Evolutionary conservation across 2,329 filamentous ascomycete genomes (phyloP).

Genomic region (Diplocarpon rosae): DNA sequence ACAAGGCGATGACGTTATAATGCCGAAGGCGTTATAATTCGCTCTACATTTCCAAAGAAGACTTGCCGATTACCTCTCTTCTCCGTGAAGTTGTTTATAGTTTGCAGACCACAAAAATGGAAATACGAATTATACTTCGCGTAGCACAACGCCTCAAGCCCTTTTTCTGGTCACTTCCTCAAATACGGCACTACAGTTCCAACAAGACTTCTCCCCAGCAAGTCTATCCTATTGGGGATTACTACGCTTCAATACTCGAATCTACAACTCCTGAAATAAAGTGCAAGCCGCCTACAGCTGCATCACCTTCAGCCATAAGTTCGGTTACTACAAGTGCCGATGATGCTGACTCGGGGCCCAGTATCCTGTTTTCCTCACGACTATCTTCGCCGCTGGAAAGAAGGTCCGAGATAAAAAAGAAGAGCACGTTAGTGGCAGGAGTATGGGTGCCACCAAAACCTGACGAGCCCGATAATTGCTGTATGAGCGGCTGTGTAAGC

Average conservation of each 20-base stretch:
- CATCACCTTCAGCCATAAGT: constrained; percentile 9
- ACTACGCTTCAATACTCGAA: constrained; percentile 47
- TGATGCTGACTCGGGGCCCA: constrained; percentile 32
- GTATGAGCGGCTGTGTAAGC: constrained; percentile 96
- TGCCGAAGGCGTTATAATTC: not conserved
- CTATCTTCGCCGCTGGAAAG: constrained; percentile 64
- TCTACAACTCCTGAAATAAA: constrained; percentile 28
- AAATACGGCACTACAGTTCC: constrained; percentile 7
- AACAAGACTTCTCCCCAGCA: constrained; percentile 18
- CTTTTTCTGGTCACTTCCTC: constrained; percentile 9
- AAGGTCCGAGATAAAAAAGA: constrained; percentile 44
- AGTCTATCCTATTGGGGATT: constrained; percentile 41
- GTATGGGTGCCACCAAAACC: constrained; percentile 75
- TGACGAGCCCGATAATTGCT: constrained; percentile 92
- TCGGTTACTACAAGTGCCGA: constrained; percentile 5
- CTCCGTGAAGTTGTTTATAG: not conserved
- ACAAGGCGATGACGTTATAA: constrained; percentile 16
- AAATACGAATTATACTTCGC: constrained; percentile 20
- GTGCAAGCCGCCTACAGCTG: constrained; percentile 16
- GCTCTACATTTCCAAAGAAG: constrained; percentile 5
- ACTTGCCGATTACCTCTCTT: constrained; percentile 14
- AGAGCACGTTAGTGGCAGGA: constrained; percentile 60
- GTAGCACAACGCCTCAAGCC: constrained; percentile 15
- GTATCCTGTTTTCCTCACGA: constrained; percentile 72
- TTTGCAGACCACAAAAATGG: constrained; percentile 13